These are phyloP conservation scores for Penicillium verrucosum DNA, from an alignment of 2,329 filamentous ascomycete genomes.

Conservation along the genomic window DNA sequence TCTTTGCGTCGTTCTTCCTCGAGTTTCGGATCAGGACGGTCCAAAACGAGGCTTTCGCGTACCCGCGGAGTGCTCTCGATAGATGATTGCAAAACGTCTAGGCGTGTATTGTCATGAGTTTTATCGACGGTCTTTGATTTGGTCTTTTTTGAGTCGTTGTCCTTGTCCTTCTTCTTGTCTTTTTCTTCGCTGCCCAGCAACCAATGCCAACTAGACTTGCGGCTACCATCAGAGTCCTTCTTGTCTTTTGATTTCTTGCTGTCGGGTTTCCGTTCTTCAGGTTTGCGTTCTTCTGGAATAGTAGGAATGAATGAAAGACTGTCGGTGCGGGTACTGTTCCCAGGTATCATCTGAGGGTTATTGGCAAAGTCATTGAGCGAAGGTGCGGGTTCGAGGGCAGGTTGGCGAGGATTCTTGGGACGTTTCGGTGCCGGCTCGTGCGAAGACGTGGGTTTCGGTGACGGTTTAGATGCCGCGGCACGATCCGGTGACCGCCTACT, in stretches of 20 bases:
- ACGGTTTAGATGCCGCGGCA: slow-evolving; percentile 26
- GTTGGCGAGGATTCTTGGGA: slow-evolving; percentile 28
- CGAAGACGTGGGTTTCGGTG: slow-evolving; percentile 37
- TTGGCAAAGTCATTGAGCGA: slow-evolving; percentile 64
- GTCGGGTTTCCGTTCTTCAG: slow-evolving; percentile 71
- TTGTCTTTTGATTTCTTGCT: slow-evolving; percentile 63
- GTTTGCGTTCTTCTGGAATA: slow-evolving; percentile 66
- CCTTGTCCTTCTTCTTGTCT: slow-evolving; percentile 52
- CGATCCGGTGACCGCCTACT: slow-evolving; percentile 49
- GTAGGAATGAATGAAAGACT: slow-evolving; percentile 77
- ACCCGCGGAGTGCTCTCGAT: slow-evolving; percentile 64
- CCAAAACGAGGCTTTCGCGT: slow-evolving; percentile 78
- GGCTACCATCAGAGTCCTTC: slow-evolving; percentile 66
- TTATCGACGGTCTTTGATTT: slow-evolving; percentile 54
- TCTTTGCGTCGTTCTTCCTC: slow-evolving; percentile 73
- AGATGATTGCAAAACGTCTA: slow-evolving; percentile 83
- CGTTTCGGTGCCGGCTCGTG: slow-evolving; percentile 43
- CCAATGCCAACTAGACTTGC: slow-evolving; percentile 78
- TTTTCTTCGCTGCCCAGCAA: slow-evolving; percentile 71
- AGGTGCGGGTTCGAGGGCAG: slow-evolving; percentile 43
- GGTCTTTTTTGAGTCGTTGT: slow-evolving; percentile 61
- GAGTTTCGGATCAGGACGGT: slow-evolving; percentile 73
- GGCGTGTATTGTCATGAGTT: slow-evolving; percentile 70
- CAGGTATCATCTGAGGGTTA: slow-evolving; percentile 66
- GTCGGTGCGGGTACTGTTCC: slow-evolving; percentile 69